These are phyloP conservation scores for Talaromyces amestolkiae DNA, from an alignment of 2,329 filamentous ascomycete genomes.

Conservation along the genomic window DNA sequence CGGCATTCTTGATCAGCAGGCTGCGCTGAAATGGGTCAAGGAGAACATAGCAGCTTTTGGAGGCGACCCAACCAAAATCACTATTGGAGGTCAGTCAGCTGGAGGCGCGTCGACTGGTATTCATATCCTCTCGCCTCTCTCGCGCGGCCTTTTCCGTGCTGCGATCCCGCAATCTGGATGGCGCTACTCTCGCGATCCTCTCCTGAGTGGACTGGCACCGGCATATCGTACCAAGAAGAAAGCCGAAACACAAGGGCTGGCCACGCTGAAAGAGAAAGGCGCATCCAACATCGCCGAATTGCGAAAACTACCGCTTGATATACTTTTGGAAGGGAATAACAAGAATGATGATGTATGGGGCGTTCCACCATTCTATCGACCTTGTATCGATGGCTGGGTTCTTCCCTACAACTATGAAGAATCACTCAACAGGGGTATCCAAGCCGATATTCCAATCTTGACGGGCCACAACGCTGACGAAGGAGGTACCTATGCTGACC, in stretches of 20 bases:
- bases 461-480: slow-evolving; percentile 34
- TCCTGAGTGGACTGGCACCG: background rate
- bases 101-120: slow-evolving; percentile 22
- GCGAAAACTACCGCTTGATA: slow-evolving; percentile 29
- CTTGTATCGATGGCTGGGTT: slow-evolving; percentile 28
- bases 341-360: slow-evolving; percentile 28
- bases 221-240: background rate
- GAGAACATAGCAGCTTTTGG: slow-evolving; percentile 3
- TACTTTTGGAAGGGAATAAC: slow-evolving; percentile 26
- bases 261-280: background rate
- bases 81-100: slow-evolving; percentile 25
- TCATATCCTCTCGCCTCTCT: slow-evolving; percentile 18
- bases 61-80: slow-evolving; percentile 23
- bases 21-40: background rate
- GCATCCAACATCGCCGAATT: slow-evolving; percentile 45
- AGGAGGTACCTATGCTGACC: slow-evolving; percentile 23
- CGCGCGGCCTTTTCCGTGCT: background rate
- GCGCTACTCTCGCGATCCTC: background rate
- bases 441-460: slow-evolving; percentile 34
- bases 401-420: slow-evolving; percentile 29
- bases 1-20: slow-evolving; percentile 1
- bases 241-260: background rate
- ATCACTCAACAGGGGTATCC: slow-evolving; percentile 26
- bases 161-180: background rate
- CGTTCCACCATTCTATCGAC: slow-evolving; percentile 33